A percentile compares a stretch with the other conserved stretches of the same genome.
These are phyloP conservation scores for Stevia rebaudiana DNA, from an alignment of 140 eudicot species.

Conservation along the genomic window DNA sequence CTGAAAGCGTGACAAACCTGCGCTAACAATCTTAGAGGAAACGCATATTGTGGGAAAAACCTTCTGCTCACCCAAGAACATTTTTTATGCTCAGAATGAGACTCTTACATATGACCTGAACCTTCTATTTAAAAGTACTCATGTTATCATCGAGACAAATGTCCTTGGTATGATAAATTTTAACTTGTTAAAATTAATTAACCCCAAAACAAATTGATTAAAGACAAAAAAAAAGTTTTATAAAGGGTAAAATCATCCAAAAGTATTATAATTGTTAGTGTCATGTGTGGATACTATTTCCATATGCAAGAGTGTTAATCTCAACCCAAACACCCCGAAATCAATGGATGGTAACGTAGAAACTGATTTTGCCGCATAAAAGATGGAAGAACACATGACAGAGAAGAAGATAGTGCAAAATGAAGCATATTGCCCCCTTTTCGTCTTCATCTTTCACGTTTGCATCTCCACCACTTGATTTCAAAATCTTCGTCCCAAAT, in stretches of 20 bases:
- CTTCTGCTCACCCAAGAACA: too few relatives aligned
- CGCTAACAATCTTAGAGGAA: too few relatives aligned
- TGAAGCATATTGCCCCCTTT: slow-evolving; percentile 27
- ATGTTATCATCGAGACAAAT: too few relatives aligned
- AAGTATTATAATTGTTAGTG: background rate
- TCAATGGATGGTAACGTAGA: slow-evolving; percentile 17
- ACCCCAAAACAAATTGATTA: too few relatives aligned
- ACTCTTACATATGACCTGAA: too few relatives aligned
- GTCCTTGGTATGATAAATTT: too few relatives aligned
- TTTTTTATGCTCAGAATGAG: too few relatives aligned
- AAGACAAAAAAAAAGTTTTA: background rate
- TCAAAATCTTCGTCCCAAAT: background rate
- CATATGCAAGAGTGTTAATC: background rate
- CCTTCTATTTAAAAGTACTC: too few relatives aligned
- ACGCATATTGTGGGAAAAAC: too few relatives aligned
- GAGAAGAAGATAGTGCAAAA: slow-evolving; percentile 9
- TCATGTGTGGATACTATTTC: slow-evolving; percentile 3
- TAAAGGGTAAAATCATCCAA: background rate
- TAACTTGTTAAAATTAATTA: too few relatives aligned
- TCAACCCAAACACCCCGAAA: background rate
- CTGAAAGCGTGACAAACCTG: too few relatives aligned
- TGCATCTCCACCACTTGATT: slow-evolving; percentile 30
- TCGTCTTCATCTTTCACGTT: slow-evolving; percentile 29
- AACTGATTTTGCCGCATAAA: slow-evolving; percentile 2
- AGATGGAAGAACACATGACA: slow-evolving; percentile 8